Conservation (phyloP, 257 asterid species). For the Eucommia ulmoides region DNA sequence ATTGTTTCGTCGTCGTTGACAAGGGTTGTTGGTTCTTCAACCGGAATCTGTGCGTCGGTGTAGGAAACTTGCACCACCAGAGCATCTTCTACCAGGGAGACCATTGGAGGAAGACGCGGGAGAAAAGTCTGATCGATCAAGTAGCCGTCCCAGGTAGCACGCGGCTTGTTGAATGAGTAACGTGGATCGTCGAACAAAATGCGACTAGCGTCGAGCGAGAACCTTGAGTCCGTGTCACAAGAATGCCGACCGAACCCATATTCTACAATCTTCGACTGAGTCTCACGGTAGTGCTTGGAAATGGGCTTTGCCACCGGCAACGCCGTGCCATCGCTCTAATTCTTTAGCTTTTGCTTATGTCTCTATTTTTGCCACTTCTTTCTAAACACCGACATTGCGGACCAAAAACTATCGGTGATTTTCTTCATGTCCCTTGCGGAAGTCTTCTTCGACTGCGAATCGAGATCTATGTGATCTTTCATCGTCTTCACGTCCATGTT, state of each 20-base stretch:
- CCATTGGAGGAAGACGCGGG: background rate
- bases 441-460: slow-evolving; percentile 40
- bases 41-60: slow-evolving; percentile 54
- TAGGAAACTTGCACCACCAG: slow-evolving; percentile 34
- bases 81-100: slow-evolving; percentile 66
- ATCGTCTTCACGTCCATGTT: slow-evolving; percentile 38
- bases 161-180: slow-evolving; percentile 75
- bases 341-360: slow-evolving; percentile 68
- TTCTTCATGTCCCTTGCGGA: slow-evolving; percentile 16
- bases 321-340: slow-evolving; percentile 34
- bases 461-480: slow-evolving; percentile 78
- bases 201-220: slow-evolving; percentile 75
- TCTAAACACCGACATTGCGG: slow-evolving; percentile 81
- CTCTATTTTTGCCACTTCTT: slow-evolving; percentile 92
- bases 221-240: slow-evolving; percentile 71
- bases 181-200: slow-evolving; percentile 73
- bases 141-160: slow-evolving; percentile 86
- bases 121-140: slow-evolving; percentile 52
- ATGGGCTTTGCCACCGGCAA: slow-evolving; percentile 63
- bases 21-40: slow-evolving; percentile 34
- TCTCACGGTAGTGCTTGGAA: slow-evolving; percentile 56
- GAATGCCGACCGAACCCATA: slow-evolving; percentile 83
- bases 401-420: slow-evolving; percentile 44
- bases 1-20: slow-evolving; percentile 24
- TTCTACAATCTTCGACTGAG: slow-evolving; percentile 83